Evolutionary conservation across 139 green algal genomes (phyloP).

Genomic region (Chlamydomonas sphaeroides): DNA sequence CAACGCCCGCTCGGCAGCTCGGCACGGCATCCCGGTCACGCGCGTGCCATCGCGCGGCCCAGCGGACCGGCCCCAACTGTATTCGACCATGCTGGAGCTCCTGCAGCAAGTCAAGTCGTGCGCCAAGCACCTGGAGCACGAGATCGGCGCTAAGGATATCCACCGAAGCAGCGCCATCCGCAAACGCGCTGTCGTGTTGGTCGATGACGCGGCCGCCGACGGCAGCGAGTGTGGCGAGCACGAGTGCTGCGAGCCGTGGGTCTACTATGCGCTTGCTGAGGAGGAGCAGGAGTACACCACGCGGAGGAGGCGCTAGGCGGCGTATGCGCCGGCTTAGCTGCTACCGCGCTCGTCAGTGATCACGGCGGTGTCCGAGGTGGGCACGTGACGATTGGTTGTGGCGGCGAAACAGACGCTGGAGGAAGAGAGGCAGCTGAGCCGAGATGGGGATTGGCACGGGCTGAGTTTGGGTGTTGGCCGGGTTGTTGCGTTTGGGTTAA

Average conservation of each 20-base stretch:
- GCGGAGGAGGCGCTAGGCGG: too few relatives aligned
- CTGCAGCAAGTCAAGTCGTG: conserved; percentile 9
- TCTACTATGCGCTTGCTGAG: conserved; percentile 14
- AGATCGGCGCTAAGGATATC: conserved; percentile 8
- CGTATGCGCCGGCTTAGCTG: too few relatives aligned
- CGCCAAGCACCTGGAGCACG: conserved; percentile 21
- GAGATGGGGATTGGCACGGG: too few relatives aligned
- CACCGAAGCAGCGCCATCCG: background rate
- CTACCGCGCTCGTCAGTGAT: too few relatives aligned
- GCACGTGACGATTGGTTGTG: too few relatives aligned
- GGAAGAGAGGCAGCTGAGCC: too few relatives aligned
- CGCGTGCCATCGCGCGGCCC: background rate
- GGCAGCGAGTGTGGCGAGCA: background rate
- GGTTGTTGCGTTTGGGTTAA: too few relatives aligned
- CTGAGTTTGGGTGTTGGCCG: too few relatives aligned
- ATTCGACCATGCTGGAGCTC: conserved; percentile 3
- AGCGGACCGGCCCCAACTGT: background rate
- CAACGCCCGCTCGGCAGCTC: conserved; percentile 15
- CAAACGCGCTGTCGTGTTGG: too few relatives aligned
- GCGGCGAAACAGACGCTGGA: too few relatives aligned
- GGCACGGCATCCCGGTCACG: background rate
- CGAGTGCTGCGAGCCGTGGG: conserved; percentile 30
- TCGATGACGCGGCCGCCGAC: background rate
- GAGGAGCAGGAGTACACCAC: conserved; percentile 5
- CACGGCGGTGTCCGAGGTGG: too few relatives aligned